Conservation (phyloP, 2,329 filamentous ascomycete genomes). For the Byssothecium circinans region DNA sequence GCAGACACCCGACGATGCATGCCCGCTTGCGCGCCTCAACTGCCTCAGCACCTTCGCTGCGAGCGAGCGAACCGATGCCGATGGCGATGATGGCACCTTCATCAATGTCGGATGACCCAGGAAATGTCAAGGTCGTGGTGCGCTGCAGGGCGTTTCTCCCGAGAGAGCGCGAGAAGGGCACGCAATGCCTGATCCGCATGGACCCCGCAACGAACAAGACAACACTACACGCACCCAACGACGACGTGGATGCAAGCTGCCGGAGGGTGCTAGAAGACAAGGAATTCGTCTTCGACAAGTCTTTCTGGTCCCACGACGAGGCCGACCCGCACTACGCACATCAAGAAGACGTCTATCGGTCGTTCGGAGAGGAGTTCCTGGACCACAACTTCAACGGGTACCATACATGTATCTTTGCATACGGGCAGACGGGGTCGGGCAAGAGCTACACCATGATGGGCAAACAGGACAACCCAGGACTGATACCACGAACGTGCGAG, state of each 20-base stretch:
- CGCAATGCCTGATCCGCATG: conserved; percentile 89
- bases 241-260: conserved; percentile 59
- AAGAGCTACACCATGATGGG: conserved; percentile 99
- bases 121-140: conserved; percentile 56
- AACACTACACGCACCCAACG: conserved; percentile 70
- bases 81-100: conserved; percentile 32
- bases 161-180: conserved; percentile 77
- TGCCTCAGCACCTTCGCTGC: conserved; percentile 50
- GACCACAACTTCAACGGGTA: conserved; percentile 99
- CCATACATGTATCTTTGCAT: conserved; percentile 98
- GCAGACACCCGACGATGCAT: conserved; percentile 28
- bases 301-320: conserved; percentile 91
- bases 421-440: conserved; percentile 94
- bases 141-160: conserved; percentile 52
- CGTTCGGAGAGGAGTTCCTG: conserved; percentile 91
- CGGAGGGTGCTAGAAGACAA: conserved; percentile 84
- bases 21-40: conserved; percentile 33
- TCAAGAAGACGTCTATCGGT: conserved; percentile 92
- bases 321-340: conserved; percentile 82
- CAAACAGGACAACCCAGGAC: conserved; percentile 75
- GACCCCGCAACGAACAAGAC: conserved; percentile 84
- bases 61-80: conserved; percentile 41
- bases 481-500: conserved; percentile 94
- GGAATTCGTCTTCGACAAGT: conserved; percentile 93
- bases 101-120: conserved; percentile 45